Evolutionary conservation across 257 asterid genomes (phyloP).

Genomic region (Verbascum thapsus): DNA sequence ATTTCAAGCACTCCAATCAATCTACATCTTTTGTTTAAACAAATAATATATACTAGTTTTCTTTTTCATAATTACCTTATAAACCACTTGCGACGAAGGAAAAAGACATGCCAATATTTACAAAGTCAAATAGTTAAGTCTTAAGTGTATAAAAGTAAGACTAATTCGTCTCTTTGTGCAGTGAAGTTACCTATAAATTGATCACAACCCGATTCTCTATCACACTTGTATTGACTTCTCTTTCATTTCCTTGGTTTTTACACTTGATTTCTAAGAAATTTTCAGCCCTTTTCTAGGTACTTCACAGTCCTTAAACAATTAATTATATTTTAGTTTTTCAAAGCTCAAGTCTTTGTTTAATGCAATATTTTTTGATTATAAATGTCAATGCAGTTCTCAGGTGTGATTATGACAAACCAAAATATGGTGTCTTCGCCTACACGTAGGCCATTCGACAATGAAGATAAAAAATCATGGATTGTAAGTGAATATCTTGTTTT

Average conservation of each 20-base stretch:
- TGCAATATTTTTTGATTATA: neutral
- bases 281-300: constrained; percentile 41
- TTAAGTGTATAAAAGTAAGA: constrained; percentile 40
- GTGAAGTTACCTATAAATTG: constrained; percentile 59
- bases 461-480: constrained; percentile 59
- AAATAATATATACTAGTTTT: constrained; percentile 13
- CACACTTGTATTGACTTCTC: too few species aligned
- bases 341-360: constrained; percentile 1
- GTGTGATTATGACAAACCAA: constrained; percentile 50
- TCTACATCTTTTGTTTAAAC: neutral
- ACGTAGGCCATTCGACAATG: constrained; percentile 45
- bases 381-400: constrained; percentile 31
- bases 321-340: neutral
- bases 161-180: constrained; percentile 39
- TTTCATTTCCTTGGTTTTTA: constrained; percentile 19
- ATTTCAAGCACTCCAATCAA: constrained; percentile 1
- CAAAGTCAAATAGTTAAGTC: neutral
- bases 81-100: neutral
- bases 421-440: constrained; percentile 67
- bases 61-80: constrained; percentile 1
- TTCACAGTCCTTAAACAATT: constrained; percentile 18
- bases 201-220: constrained; percentile 35
- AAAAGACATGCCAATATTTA: neutral
- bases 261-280: constrained; percentile 29
- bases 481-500: constrained; percentile 32